A percentile compares a stretch with the other conserved stretches of the same genome.
These are phyloP conservation scores for Cystobasidiaceae sp. DNA, from an alignment of 1,284 basidiomycete species.

Conservation along the genomic window DNA sequence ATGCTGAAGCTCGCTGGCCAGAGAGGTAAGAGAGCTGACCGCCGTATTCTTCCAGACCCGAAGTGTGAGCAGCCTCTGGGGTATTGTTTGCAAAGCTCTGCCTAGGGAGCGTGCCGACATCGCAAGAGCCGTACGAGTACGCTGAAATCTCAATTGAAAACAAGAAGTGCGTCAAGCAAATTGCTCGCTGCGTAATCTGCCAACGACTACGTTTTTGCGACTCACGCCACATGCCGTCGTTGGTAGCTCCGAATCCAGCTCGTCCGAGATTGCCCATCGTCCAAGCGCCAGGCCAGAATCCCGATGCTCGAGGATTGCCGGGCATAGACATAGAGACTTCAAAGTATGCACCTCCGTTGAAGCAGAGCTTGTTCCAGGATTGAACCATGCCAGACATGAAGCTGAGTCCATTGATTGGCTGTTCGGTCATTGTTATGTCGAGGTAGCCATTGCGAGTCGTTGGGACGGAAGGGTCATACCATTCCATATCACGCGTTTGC, in stretches of 20 bases:
- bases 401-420: conserved; percentile 62
- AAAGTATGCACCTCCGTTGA: conserved; percentile 75
- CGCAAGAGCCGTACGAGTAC: conserved; percentile 69
- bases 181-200: too few relatives aligned
- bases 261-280: conserved; percentile 86
- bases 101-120: conserved; percentile 75
- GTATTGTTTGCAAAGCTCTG: conserved; percentile 54
- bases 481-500: conserved; percentile 54
- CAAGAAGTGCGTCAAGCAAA: too few relatives aligned
- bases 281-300: conserved; percentile 57
- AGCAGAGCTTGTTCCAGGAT: conserved; percentile 52
- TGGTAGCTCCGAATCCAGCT: conserved; percentile 72
- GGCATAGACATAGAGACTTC: conserved; percentile 70
- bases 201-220: too few relatives aligned
- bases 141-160: conserved; percentile 2
- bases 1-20: conserved; percentile 49
- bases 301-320: conserved; percentile 57
- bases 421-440: conserved; percentile 64
- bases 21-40: conserved; percentile 51
- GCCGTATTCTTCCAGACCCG: conserved; percentile 37
- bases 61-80: conserved; percentile 35
- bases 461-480: conserved; percentile 62
- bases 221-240: conserved; percentile 74
- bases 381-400: conserved; percentile 55
- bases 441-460: conserved; percentile 73